Percentiles rank a stretch among this genome's conserved stretches.
Conservation (phyloP, 441 rosid genomes). For the Adansonia grandidieri region DNA sequence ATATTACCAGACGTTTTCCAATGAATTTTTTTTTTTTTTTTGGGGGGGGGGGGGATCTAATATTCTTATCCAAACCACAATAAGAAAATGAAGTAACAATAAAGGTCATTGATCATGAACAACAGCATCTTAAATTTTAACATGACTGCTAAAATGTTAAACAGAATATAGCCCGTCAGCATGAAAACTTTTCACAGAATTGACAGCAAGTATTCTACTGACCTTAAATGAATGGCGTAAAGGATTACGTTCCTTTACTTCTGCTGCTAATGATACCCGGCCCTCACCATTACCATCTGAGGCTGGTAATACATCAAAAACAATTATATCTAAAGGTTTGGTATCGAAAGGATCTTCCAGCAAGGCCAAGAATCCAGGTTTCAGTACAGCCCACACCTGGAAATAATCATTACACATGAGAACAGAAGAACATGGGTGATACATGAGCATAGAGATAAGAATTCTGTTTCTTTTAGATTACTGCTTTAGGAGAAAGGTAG, state of each 20-base stretch:
- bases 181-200: neutral
- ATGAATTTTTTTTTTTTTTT: neutral
- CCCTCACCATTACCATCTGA: constrained; percentile 85
- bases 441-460: too few species aligned
- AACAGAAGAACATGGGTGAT: constrained; percentile 2
- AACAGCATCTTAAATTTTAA: neutral
- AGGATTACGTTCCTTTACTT: constrained; percentile 92
- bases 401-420: constrained; percentile 31
- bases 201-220: constrained; percentile 25
- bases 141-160: neutral
- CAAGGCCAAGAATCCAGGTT: constrained; percentile 97
- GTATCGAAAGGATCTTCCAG: constrained; percentile 84
- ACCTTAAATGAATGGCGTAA: constrained; percentile 94
- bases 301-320: constrained; percentile 91
- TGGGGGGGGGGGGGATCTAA: too few species aligned
- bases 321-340: constrained; percentile 88
- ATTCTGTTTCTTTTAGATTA: too few species aligned
- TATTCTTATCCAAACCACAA: constrained; percentile 14
- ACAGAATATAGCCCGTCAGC: neutral
- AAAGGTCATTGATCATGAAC: constrained; percentile 12
- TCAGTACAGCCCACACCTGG: constrained; percentile 98
- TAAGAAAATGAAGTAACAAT: constrained; percentile 3
- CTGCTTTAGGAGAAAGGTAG: too few species aligned
- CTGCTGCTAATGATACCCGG: constrained; percentile 76
- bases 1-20: neutral